phyloP scores from a whole-genome alignment of 805 yeast genomes.

The Sugiyamaella americana region DNA sequence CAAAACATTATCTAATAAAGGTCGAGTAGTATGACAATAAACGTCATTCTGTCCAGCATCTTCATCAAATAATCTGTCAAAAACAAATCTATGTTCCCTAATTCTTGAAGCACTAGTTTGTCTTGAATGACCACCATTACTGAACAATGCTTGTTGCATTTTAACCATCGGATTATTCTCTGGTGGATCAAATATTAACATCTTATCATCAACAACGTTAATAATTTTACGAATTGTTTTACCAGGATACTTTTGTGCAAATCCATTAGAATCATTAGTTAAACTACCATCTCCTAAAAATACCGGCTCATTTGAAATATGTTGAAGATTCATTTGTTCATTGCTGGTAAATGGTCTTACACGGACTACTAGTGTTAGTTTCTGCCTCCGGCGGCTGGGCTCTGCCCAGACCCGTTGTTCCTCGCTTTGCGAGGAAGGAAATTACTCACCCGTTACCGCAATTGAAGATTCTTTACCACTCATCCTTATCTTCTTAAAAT shows the following conservation, averaged over 20 bases:
- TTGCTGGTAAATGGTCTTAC: conserved; percentile 71
- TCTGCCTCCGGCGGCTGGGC: no score
- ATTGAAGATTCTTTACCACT: not conserved
- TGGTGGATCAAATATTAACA: conserved; percentile 84
- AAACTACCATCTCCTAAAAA: conserved; percentile 55
- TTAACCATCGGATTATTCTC: conserved; percentile 54
- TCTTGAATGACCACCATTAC: conserved; percentile 30
- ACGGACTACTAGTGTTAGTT: conserved; percentile 37
- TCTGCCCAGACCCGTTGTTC: no score
- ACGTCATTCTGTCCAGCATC: conserved; percentile 60
- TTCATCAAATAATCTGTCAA: conserved; percentile 73
- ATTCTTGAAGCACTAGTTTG: conserved; percentile 33
- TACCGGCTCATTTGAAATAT: conserved; percentile 34
- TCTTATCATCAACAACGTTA: conserved; percentile 74
- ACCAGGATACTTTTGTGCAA: conserved; percentile 18
- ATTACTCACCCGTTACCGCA: not conserved
- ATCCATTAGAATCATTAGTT: conserved; percentile 17
- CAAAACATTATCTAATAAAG: conserved; percentile 64
- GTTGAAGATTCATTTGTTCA: conserved; percentile 48
- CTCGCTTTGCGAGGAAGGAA: no score
- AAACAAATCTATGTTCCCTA: conserved; percentile 72
- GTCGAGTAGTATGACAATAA: conserved; percentile 58
- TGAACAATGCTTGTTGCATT: conserved; percentile 40
- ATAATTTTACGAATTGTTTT: conserved; percentile 61
- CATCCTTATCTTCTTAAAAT: no score